Conservation (phyloP, 345 rosid species). For the Crucihimalaya himalaica region DNA sequence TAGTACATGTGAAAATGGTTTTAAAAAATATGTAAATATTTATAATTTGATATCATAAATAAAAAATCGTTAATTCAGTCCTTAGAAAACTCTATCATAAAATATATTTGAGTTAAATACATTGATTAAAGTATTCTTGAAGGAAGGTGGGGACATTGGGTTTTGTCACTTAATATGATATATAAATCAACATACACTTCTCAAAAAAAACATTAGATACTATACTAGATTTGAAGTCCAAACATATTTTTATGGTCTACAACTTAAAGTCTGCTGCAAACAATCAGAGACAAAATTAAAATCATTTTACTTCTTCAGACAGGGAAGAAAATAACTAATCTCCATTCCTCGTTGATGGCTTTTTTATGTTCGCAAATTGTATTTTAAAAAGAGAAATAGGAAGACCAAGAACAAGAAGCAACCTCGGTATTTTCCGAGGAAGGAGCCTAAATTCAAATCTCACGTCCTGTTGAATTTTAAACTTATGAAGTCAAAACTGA, state of each 20-base stretch:
- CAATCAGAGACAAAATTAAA: background rate
- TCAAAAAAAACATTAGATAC: background rate
- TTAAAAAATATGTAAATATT: background rate
- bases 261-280: constrained; percentile 34
- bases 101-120: background rate
- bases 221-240: background rate
- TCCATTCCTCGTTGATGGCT: constrained; percentile 36
- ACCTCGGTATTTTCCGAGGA: constrained; percentile 34
- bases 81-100: background rate
- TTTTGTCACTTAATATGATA: background rate
- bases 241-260: background rate
- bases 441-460: constrained; percentile 8
- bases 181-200: background rate
- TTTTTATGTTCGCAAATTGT: background rate
- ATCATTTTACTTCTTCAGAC: background rate
- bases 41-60: background rate
- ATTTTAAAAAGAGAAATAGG: background rate
- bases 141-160: background rate
- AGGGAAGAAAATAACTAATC: background rate
- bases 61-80: background rate
- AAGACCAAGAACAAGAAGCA: constrained; percentile 33
- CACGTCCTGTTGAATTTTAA: constrained; percentile 35
- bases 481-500: constrained; percentile 12
- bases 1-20: background rate
- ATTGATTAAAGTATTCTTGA: background rate